A percentile compares a stretch with the other conserved stretches of the same genome.
These are phyloP conservation scores for Cicer cuneatum DNA, from an alignment of 306 rosid species.

Conservation along the genomic window DNA sequence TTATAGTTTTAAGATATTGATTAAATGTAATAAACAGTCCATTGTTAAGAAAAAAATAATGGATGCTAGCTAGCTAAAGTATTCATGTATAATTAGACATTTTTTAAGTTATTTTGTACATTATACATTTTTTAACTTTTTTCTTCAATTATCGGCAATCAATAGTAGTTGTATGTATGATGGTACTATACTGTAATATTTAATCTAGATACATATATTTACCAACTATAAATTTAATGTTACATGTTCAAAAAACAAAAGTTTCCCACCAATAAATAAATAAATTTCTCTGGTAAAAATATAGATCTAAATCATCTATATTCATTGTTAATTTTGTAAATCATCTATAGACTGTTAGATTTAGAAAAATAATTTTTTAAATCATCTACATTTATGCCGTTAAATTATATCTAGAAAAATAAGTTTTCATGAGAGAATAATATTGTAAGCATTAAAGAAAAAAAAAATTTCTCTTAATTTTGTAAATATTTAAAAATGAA, in stretches of 20 bases:
- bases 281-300: too few species aligned
- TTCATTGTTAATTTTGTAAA: too few species aligned
- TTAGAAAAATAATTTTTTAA: too few species aligned
- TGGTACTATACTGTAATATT: constrained; percentile 13
- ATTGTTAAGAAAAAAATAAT: not conserved
- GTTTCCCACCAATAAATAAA: too few species aligned
- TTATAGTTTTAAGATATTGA: constrained; percentile 14
- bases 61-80: not conserved
- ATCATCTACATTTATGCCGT: too few species aligned
- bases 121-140: constrained; percentile 14
- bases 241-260: not conserved
- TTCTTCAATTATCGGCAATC: not conserved
- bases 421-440: too few species aligned
- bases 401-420: too few species aligned
- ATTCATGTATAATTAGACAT: constrained; percentile 32
- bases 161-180: not conserved
- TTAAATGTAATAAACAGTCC: constrained; percentile 2
- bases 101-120: constrained; percentile 43
- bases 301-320: too few species aligned
- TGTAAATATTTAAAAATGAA: too few species aligned
- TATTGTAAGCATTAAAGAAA: too few species aligned
- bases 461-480: too few species aligned
- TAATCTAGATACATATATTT: not conserved
- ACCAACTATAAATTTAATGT: constrained; percentile 6
- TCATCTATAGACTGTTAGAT: too few species aligned